Conservation (phyloP, 768 basidiomycete species). For the Suillus hirtellus region DNA sequence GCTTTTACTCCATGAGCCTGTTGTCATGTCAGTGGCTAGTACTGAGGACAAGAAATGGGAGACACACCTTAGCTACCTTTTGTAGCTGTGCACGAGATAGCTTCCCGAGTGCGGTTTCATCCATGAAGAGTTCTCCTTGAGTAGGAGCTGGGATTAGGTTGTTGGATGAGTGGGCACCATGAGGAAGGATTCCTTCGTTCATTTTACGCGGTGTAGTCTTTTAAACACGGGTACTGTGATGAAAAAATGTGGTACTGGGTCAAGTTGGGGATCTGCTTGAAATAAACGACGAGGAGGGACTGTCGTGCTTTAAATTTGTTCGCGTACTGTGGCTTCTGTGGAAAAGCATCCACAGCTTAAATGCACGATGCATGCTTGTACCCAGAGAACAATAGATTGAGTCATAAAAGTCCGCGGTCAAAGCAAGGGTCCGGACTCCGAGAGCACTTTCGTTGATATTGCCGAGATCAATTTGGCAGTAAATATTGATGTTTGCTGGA, state of each 20-base stretch:
- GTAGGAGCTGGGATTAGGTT: not conserved
- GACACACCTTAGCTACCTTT: constrained; percentile 28
- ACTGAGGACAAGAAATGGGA: not conserved
- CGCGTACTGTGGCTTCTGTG: not conserved
- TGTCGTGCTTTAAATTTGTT: not conserved
- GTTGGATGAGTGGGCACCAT: not conserved
- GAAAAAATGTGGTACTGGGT: not conserved
- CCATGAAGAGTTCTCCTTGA: constrained; percentile 5
- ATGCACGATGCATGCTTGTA: not conserved
- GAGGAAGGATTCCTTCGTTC: not conserved
- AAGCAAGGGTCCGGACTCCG: not conserved
- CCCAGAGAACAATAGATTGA: constrained; percentile 3
- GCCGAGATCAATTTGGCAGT: constrained; percentile 19
- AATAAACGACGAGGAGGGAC: not conserved
- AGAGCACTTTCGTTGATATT: too few species aligned
- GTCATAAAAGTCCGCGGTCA: not conserved
- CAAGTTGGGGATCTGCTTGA: not conserved
- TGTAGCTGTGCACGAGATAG: constrained; percentile 27
- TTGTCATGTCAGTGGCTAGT: not conserved
- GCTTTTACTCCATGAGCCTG: constrained; percentile 25
- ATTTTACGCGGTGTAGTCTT: not conserved
- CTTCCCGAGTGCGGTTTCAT: constrained; percentile 22
- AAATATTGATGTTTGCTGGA: constrained; percentile 45
- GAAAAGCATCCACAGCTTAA: not conserved
- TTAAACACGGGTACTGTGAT: not conserved